Base-by-base conservation (phyloP, 441 rosid genomes). In the Erysimum pusillum region DNA sequence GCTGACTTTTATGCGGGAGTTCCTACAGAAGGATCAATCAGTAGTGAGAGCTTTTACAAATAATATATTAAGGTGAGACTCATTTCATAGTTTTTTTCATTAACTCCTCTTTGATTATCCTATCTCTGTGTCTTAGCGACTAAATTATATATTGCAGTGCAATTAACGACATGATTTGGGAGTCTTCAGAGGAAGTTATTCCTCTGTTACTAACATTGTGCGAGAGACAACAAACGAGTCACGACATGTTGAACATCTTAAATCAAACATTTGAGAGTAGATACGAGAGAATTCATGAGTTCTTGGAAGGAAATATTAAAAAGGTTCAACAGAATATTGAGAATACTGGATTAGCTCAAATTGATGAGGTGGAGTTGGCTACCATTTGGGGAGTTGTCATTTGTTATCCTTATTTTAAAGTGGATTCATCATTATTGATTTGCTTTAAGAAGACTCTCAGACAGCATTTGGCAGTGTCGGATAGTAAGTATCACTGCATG, bases 321-420 rank as follows among this genome's bases (percentile, higher is more conserved):
- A 77, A 53, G 64, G 54, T 48, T 73, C 76, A 81, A 68, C 80
- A 86, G 75, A 76, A 76, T 73, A 74, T 85, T 65, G 69, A 76
- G 70, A 76, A 73, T 44, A 38, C 70, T 46, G 80, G 82, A 42
- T 75, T 81, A 76, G 62, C 81, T 68, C 76, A 73, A 41, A 63
- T 84, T 77, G 83, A 79, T 59, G 72, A 77, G 68, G 63, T 79
- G 35, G 77, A 83, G 75, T 77, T 95, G 84, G 88, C 97, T 81
- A 54, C 65, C 52, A 80, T 91, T 36, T 91, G 98, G 97, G 96
- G 91, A 82, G 76, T 73, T 32, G 73, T 90, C 62, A 80, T 81
- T 44, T 91, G 97, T 84, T 91, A 83, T 84, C 93, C 96, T 57
- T 69, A 76, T 66, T 66, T 88, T 38, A 84, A 71, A 69, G 87